These are phyloP conservation scores for Boletus huronensis DNA, from an alignment of 768 basidiomycete genomes.

Conservation along the genomic window DNA sequence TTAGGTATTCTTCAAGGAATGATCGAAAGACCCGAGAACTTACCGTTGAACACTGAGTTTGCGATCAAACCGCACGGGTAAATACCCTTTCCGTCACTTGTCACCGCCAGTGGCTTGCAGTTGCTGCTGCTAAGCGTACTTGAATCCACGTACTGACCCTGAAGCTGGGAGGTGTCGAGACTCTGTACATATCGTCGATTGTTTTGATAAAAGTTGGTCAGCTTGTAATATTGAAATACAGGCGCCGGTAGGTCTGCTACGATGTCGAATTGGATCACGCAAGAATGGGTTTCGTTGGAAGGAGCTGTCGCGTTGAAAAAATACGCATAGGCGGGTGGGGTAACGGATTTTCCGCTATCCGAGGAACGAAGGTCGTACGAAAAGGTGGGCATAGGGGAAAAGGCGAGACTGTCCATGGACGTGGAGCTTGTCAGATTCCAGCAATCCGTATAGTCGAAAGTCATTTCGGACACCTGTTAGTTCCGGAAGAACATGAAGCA, in stretches of 20 bases:
- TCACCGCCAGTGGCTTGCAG: constrained; percentile 82
- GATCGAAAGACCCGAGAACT: constrained; percentile 12
- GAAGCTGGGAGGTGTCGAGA: constrained; percentile 78
- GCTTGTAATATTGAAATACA: constrained; percentile 94
- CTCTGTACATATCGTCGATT: constrained; percentile 97
- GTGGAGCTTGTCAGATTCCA: constrained; percentile 51
- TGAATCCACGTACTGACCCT: constrained; percentile 57
- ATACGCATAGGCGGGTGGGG: constrained; percentile 73
- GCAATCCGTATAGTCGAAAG: constrained; percentile 93
- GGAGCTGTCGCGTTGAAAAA: constrained; percentile 46
- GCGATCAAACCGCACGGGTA: constrained; percentile 98
- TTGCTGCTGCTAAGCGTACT: constrained; percentile 60
- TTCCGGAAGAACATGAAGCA: not conserved
- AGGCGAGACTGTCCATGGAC: constrained; percentile 35
- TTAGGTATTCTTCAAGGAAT: not conserved
- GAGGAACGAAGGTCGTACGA: constrained; percentile 64
- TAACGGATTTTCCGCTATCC: constrained; percentile 43
- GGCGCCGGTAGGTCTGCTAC: constrained; percentile 70
- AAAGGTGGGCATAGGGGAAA: constrained; percentile 57
- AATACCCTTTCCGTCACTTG: constrained; percentile 50
- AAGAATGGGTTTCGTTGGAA: constrained; percentile 52
- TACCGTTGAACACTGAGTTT: constrained; percentile 95
- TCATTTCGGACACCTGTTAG: constrained; percentile 81
- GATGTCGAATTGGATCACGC: constrained; percentile 78
- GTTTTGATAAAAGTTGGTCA: constrained; percentile 97